phyloP scores from a whole-genome alignment of 1,284 basidiomycete species.

The Fomitopsis pinicola region DNA sequence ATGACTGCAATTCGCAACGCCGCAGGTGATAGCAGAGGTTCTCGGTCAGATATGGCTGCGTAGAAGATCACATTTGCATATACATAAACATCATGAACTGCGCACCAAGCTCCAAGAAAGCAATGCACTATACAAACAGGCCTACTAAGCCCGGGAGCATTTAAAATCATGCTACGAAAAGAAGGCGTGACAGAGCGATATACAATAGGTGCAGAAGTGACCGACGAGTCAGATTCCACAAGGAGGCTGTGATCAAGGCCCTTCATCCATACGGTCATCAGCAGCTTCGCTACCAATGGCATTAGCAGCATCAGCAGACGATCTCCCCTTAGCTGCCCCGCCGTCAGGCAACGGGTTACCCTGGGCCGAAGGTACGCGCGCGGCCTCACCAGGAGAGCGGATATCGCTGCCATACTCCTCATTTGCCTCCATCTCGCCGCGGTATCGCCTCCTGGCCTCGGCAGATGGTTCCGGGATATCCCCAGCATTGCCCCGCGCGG shows the following conservation, averaged over 20 bases:
- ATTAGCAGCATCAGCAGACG: conserved; percentile 33
- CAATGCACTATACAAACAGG: conserved; percentile 1
- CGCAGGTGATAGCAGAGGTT: background rate
- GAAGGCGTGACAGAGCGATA: background rate
- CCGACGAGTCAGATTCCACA: background rate
- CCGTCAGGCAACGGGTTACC: conserved; percentile 36
- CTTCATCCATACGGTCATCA: conserved; percentile 28
- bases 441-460: conserved; percentile 49
- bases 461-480: conserved; percentile 13
- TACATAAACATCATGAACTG: background rate
- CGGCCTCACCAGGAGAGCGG: conserved; percentile 17
- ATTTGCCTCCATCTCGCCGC: conserved; percentile 59
- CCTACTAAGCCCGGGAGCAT: background rate
- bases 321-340: conserved; percentile 53
- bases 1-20: background rate
- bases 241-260: conserved; percentile 14
- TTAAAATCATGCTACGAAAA: background rate
- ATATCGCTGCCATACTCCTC: conserved; percentile 26
- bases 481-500: conserved; percentile 7
- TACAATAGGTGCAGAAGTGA: conserved; percentile 3
- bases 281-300: conserved; percentile 11
- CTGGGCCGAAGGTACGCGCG: conserved; percentile 24
- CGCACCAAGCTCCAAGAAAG: conserved; percentile 2
- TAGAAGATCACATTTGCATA: background rate
- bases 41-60: background rate